Evolutionary conservation across 2,329 filamentous ascomycete species (phyloP).

Genomic region (Cladosporium sp.): DNA sequence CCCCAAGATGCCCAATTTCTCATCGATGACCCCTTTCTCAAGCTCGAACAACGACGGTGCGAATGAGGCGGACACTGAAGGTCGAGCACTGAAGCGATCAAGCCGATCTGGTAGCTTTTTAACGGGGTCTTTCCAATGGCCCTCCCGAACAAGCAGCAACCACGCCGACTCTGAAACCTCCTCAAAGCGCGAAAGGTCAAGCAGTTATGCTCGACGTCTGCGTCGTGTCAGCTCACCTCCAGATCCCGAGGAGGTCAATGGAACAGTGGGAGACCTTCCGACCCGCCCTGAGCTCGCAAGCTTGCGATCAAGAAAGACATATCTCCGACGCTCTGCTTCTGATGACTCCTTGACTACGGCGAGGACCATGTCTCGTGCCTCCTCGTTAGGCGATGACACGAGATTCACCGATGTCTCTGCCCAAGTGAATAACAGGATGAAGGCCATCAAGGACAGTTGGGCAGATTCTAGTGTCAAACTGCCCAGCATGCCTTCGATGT

Average conservation of each 20-base stretch:
- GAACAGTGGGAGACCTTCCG: constrained; percentile 18
- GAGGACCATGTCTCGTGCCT: constrained; percentile 68
- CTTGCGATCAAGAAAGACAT: constrained; percentile 16
- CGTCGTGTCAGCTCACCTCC: constrained; percentile 9
- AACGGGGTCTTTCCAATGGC: constrained; percentile 5
- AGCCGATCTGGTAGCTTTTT: constrained; percentile 10
- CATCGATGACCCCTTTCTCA: constrained; percentile 23
- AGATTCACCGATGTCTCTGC: constrained; percentile 74
- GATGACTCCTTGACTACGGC: constrained; percentile 71
- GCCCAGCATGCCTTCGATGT: constrained; percentile 46
- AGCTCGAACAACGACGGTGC: constrained; percentile 6
- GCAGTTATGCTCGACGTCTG: background rate
- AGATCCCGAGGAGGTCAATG: constrained; percentile 17
- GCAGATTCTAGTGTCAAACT: constrained; percentile 73
- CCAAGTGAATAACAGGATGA: constrained; percentile 81
- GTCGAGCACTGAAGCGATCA: constrained; percentile 8
- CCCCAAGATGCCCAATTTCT: constrained; percentile 25
- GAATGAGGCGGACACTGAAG: constrained; percentile 13
- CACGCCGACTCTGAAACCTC: background rate
- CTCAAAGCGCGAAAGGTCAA: background rate
- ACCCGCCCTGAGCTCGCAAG: constrained; percentile 15
- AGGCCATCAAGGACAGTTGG: constrained; percentile 82
- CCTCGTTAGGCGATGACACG: constrained; percentile 77
- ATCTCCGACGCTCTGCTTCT: constrained; percentile 58
- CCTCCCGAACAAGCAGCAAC: background rate